Base-by-base conservation (phyloP, 257 asterid species). In the Fraxinus quadrangulata region DNA sequence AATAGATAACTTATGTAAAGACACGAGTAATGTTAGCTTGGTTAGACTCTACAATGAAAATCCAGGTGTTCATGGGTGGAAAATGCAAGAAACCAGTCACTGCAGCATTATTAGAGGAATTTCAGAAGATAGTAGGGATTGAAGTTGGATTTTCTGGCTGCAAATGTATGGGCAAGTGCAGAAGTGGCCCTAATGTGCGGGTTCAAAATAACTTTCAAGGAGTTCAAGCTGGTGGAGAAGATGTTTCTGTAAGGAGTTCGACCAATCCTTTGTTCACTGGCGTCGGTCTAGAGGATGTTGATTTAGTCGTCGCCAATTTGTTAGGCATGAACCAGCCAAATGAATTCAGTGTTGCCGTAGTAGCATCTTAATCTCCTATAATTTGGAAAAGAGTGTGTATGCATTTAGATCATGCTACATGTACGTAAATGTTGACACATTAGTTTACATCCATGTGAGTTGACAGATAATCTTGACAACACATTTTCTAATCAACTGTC, bases 91-190 rank as follows among this genome's bases (percentile, higher is more conserved):
- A 87, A 75, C 82, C 90, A 0, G 98, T 97, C 0, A 90, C 90
- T 1, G 84, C 31, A 0, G 83, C 81, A 7, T 30, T 92, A 34
- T n/a, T 95, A 72, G 94, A 89, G 26, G 89, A 90, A 74, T 87
- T 95, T 30, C 89, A 84, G 79, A 84, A 77, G 72, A 83, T 30
- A 1, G 85, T 86, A 0, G 99, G 96, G 45, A 73, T 79, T 6
- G 93, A 91, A 83, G 94, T 82, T 65, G 87, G 87, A 45, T 97
- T 91, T 28, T 79, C 88, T 0, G 96, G 94, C 17, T 93, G 99
- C 89, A 95, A 91, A 82, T 95, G 98, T 80, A 88, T 95, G 98
- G 97, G 99, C 0, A 91, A 89, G 79, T 95, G 99, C 83, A 85
- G 83, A 2, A 85, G 86, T n/a, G 99, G 96, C 4, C 99, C 99